Base-by-base conservation (phyloP, 176 grass and related monocot species). In the Aegilops longissima region DNA sequence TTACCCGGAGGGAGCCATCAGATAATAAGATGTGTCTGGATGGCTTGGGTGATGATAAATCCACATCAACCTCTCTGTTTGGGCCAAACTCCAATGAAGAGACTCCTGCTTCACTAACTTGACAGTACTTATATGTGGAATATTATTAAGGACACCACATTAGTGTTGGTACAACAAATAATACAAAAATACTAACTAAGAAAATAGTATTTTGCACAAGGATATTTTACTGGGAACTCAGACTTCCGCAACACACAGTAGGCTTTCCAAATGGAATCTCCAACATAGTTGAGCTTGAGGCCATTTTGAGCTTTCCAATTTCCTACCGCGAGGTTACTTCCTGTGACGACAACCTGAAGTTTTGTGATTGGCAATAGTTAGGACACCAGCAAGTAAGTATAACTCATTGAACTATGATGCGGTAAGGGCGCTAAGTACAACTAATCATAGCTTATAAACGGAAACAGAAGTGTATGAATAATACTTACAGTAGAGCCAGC, bases 171-270 rank as follows among this genome's bases (percentile, higher is more conserved):
- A 71, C 34, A 78, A 62, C n/a, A 42, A 51, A 79, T 14, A 68
- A 27, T 76, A 38, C 6, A 78, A 85, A 82, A 84, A 88, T 51
- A 59, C 85, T 87, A 69, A 76, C 9, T 39, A 61, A 77, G 49
- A 10, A 61, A 77, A 63, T 20, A 69, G 16, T 70, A 65, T 78
- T 82, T 47, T 62, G 54, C 47, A 24, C 34, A 87, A 99, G 97
- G 97, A 99, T 99, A 99, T 99, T 93, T 94, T 61, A 99, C 25
- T 45, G 97, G 97, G 62, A 99, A 91, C 78, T 96, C 92, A 36
- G 90, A 85, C 87, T 96, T 96, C 68, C 80, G 70, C 70, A 99
- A 67, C 54, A 85, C 79, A 93, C 89, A 94, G 72, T 91, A 88
- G 62, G 83, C 92, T 86, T 94, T 99, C 97, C 97, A 99, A 38